Evolutionary conservation across 805 yeast genomes (phyloP).

Genomic region (Nakazawaea sp.): DNA sequence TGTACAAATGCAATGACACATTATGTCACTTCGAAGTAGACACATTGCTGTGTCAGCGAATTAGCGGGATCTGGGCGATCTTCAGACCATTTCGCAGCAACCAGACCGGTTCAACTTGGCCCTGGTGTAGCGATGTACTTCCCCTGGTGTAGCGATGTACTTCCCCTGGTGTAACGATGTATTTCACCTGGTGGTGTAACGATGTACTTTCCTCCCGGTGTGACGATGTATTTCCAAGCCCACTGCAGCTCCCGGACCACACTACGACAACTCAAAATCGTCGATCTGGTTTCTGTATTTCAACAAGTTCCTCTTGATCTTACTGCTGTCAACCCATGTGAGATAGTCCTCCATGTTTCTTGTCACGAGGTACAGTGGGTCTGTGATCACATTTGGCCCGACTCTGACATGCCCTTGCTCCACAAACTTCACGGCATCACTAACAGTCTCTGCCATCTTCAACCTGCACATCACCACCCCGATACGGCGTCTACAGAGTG

Average conservation of each 20-base stretch:
- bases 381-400: constrained; percentile 93
- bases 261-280: constrained; percentile 43
- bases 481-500: constrained; percentile 84
- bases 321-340: constrained; percentile 96
- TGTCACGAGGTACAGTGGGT: constrained; percentile 91
- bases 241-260: too few species aligned
- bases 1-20: too few species aligned
- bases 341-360: constrained; percentile 92
- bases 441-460: constrained; percentile 85
- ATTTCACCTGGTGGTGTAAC: too few species aligned
- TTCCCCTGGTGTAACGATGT: not conserved
- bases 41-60: too few species aligned
- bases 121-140: not conserved
- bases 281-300: constrained; percentile 75
- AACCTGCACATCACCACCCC: constrained; percentile 93
- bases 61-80: too few species aligned
- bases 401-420: constrained; percentile 98
- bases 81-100: too few species aligned
- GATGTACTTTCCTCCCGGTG: too few species aligned
- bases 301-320: constrained; percentile 84
- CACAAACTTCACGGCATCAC: constrained; percentile 84
- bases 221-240: too few species aligned
- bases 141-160: not conserved
- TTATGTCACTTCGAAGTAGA: too few species aligned
- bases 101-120: too few species aligned